These are phyloP conservation scores for Prunus mume DNA, from an alignment of 306 rosid species.

Conservation along the genomic window DNA sequence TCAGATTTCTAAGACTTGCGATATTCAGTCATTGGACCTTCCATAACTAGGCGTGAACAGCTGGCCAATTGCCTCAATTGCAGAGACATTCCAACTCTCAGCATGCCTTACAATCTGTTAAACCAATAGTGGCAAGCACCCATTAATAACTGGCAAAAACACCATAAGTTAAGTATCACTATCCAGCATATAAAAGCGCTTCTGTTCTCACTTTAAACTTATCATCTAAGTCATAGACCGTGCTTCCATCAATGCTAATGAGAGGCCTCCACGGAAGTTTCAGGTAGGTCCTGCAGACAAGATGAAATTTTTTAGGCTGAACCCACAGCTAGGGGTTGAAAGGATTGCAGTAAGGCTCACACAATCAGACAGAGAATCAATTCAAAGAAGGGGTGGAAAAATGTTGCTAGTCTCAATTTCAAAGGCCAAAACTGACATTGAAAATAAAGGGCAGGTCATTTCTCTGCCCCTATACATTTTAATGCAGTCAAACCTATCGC, in stretches of 20 bases:
- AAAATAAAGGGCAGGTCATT: neutral
- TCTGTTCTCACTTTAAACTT: conserved; percentile 46
- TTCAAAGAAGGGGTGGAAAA: neutral
- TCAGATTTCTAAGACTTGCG: neutral
- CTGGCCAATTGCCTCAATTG: conserved; percentile 80
- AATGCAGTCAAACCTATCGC: neutral
- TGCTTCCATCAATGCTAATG: conserved; percentile 68
- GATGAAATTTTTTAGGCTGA: neutral
- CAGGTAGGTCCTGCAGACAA: conserved; percentile 68
- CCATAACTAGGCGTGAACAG: conserved; percentile 55
- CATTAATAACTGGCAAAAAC: conserved; percentile 4
- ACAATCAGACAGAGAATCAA: neutral
- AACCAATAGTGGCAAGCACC: conserved; percentile 10
- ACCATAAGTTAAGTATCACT: neutral
- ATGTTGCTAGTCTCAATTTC: neutral
- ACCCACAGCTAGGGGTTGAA: neutral
- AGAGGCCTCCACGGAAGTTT: conserved; percentile 95
- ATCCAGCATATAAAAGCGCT: conserved; percentile 4
- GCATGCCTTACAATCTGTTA: conserved; percentile 78
- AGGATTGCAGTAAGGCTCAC: neutral
- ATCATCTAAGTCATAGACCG: conserved; percentile 60
- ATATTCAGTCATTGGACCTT: conserved; percentile 6
- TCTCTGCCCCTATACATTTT: neutral
- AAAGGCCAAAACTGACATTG: neutral
- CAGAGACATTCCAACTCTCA: conserved; percentile 87